Evolutionary conservation across 2,329 filamentous ascomycete species (phyloP), one percentile per base, ranked within the genome.

Genomic region (Exophiala sideris): DNA sequence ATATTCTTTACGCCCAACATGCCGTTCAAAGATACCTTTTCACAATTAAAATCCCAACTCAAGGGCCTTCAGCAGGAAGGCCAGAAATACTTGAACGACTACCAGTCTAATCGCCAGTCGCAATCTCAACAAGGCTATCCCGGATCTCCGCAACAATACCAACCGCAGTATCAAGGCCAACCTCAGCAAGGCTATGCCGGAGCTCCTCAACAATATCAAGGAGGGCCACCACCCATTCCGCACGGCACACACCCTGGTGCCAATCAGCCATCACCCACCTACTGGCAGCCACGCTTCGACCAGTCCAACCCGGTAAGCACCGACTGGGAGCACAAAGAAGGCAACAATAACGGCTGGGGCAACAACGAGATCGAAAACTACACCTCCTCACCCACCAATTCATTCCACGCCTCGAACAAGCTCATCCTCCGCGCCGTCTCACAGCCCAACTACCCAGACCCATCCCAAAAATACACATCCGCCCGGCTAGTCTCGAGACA

Each of bases 341-440:
- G 61, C 34, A 61, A 62, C 41, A 61, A 60, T 42, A 58, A 62
- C 38, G 62, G 62, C 41, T 64, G 62, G 62, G 62, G 62, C 8
- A 64, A 64, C 46, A 62, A 61, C 41, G 62, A 64, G 45, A 56
- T 62, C 10, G 54, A 64, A 42, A 42, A 60, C 24, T 64, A 64
- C 44, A 64, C 62, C 5, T 41, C 48, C 38, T 46, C 55, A 11
- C 47, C 40, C 2, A 47, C 41, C 34, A 63, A 63, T 45, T 55
- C 58, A 6, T 63, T 63, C 52, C 59, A 54, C 51, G 61, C 60
- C 7, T 38, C 48, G 11, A 56, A 64, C 52, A 35, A 56, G 14
- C 59, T 64, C 12, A 56, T 64, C 16, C 48, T 64, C 9, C 60
- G 62, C 18, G 62, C 62, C 45, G 54, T 60, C 36, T 48, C 56